A percentile compares a stretch with the other conserved stretches of the same genome.
Conservation (phyloP, 2,329 filamentous ascomycete species). For the Tolypocladium nubicola region DNA sequence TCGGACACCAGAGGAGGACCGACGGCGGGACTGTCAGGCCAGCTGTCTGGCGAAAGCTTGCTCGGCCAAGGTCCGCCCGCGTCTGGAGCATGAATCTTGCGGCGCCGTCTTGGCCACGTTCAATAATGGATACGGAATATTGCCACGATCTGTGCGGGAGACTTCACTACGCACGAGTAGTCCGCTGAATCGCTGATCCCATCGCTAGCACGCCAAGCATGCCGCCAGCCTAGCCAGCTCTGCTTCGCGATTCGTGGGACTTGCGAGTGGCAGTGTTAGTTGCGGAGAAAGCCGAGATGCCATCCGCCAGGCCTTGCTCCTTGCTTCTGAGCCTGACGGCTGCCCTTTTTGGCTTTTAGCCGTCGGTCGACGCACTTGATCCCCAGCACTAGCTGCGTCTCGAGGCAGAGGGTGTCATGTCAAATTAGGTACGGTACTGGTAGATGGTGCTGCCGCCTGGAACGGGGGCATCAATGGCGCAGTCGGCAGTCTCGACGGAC, state of each 20-base stretch:
- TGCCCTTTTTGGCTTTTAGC: not conserved
- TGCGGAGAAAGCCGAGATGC: not conserved
- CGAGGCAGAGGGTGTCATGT: not conserved
- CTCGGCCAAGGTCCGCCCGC: not conserved
- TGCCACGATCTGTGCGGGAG: not conserved
- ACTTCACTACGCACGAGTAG: not conserved
- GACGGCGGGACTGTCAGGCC: not conserved
- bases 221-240: too few relatives aligned
- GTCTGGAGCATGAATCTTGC: not conserved
- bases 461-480: too few relatives aligned
- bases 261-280: not conserved
- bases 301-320: not conserved
- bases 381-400: not conserved
- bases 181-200: not conserved
- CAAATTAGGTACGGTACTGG: too few relatives aligned
- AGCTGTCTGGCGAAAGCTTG: not conserved
- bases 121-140: not conserved
- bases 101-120: not conserved
- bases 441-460: too few relatives aligned
- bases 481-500: not conserved
- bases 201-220: not conserved
- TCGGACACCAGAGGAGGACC: not conserved
- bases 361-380: not conserved
- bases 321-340: not conserved
- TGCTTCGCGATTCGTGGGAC: not conserved